Evolutionary conservation across 202 grass and related monocot genomes (phyloP).

Genomic region (Setaria italica): DNA sequence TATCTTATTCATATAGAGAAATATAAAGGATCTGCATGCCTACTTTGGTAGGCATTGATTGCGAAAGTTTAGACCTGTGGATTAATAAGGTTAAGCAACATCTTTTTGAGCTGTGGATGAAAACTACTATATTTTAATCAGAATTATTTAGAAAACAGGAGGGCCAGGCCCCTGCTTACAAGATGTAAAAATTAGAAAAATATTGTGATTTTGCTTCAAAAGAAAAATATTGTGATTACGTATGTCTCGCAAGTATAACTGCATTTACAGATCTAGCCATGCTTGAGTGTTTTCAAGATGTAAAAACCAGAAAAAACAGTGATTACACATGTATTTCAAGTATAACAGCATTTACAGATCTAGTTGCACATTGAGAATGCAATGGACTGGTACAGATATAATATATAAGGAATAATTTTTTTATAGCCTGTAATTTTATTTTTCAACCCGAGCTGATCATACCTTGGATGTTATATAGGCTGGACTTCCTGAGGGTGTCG

Average conservation of each 20-base stretch:
- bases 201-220: background rate
- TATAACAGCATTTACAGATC: too few species aligned
- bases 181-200: background rate
- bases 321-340: too few species aligned
- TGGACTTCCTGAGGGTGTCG: conserved; percentile 83
- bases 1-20: background rate
- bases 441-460: conserved; percentile 30
- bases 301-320: too few species aligned
- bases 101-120: background rate
- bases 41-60: background rate
- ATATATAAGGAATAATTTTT: background rate
- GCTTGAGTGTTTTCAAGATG: background rate
- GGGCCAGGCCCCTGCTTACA: background rate
- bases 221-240: background rate
- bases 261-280: background rate
- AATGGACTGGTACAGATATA: background rate
- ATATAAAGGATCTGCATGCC: background rate
- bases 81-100: background rate
- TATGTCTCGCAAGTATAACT: background rate
- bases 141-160: background rate
- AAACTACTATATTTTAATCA: background rate
- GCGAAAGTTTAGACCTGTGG: background rate
- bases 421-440: background rate
- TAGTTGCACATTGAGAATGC: background rate
- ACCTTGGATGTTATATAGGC: conserved; percentile 57